These are phyloP conservation scores for Gaertneriomyces semiglobifer DNA, from an alignment of 192 early-diverging fungal species.

Conservation along the genomic window DNA sequence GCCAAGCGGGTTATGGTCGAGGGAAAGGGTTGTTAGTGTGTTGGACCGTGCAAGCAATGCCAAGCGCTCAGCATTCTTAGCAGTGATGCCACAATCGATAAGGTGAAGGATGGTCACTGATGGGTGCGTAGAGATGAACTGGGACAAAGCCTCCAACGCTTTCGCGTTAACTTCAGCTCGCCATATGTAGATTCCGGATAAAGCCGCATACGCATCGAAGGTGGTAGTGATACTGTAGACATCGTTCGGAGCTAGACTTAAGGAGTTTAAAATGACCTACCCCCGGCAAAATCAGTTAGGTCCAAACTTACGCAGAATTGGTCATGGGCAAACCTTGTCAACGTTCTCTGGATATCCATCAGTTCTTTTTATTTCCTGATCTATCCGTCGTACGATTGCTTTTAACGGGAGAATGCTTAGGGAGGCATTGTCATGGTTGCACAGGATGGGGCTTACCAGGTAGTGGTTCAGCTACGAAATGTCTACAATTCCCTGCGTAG, in stretches of 20 bases:
- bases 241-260: slow-evolving; percentile 31
- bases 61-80: slow-evolving; percentile 20
- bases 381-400: slow-evolving; percentile 32
- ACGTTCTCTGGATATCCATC: slow-evolving; percentile 30
- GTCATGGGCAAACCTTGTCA: slow-evolving; percentile 38
- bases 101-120: slow-evolving; percentile 37
- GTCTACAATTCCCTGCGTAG: slow-evolving; percentile 35
- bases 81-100: slow-evolving; percentile 39
- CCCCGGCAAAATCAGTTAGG: neutral
- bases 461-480: slow-evolving; percentile 43
- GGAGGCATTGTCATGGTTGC: neutral
- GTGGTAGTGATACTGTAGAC: slow-evolving; percentile 37
- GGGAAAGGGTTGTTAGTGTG: slow-evolving; percentile 23
- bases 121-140: slow-evolving; percentile 28
- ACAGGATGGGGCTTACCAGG: neutral
- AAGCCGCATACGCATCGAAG: slow-evolving; percentile 30
- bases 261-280: slow-evolving; percentile 32
- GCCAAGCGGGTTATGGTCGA: slow-evolving; percentile 42
- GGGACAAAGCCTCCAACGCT: slow-evolving; percentile 35
- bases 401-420: neutral
- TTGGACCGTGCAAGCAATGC: slow-evolving; percentile 16
- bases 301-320: neutral
- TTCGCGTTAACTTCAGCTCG: slow-evolving; percentile 26
- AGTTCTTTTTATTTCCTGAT: slow-evolving; percentile 27
- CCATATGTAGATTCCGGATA: slow-evolving; percentile 36